A percentile compares a stretch with the other conserved stretches of the same genome.
phyloP scores from a whole-genome alignment of 768 basidiomycete genomes.

The Suillus ampliporus region DNA sequence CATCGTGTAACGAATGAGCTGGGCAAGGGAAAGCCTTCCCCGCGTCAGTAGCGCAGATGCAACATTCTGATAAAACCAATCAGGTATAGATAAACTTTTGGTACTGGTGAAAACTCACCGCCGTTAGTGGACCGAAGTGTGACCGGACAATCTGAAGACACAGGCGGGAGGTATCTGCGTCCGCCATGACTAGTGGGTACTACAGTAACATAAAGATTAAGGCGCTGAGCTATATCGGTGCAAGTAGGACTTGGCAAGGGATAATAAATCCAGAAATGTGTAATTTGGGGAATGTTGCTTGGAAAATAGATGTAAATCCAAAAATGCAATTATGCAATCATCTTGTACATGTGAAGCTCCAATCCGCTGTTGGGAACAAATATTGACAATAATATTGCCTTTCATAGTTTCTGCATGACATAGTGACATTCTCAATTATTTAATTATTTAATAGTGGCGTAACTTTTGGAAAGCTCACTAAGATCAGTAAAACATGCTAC shows the following conservation, averaged over 20 bases:
- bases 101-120: slow-evolving; percentile 49
- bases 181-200: slow-evolving; percentile 53
- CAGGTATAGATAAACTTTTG: slow-evolving; percentile 10
- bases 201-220: background rate
- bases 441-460: too few species aligned
- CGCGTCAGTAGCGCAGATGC: slow-evolving; percentile 75
- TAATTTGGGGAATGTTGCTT: too few species aligned
- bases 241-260: background rate
- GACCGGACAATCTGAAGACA: slow-evolving; percentile 66
- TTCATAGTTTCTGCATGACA: too few species aligned
- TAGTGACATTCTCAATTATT: too few species aligned
- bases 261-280: too few species aligned
- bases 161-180: slow-evolving; percentile 62
- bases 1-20: slow-evolving; percentile 71
- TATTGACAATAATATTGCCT: too few species aligned
- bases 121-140: slow-evolving; percentile 69
- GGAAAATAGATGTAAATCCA: too few species aligned
- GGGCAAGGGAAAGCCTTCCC: slow-evolving; percentile 77
- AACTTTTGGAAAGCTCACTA: too few species aligned
- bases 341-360: too few species aligned
- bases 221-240: background rate
- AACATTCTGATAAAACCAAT: slow-evolving; percentile 58
- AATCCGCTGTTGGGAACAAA: too few species aligned
- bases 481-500: too few species aligned
- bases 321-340: too few species aligned